Percentiles rank a stretch among this genome's conserved stretches.
phyloP scores from a whole-genome alignment of 179 eudicot genomes.

The Beta corolliflora region DNA sequence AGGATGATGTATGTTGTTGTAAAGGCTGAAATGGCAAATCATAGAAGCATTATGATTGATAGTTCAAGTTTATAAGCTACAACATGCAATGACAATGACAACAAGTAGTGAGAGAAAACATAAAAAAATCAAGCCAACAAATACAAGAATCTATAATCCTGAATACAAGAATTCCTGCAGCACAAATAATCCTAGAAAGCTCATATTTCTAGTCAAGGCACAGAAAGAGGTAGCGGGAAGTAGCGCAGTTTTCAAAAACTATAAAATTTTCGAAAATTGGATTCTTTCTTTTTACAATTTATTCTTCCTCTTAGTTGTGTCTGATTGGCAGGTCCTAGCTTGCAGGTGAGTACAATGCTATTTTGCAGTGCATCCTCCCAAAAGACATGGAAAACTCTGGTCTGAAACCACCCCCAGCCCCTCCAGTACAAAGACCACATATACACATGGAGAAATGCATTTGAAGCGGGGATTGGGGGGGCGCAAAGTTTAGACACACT shows the following conservation, averaged over 20 bases:
- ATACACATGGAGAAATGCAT: too few relatives aligned
- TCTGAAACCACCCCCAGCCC: too few relatives aligned
- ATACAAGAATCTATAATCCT: background rate
- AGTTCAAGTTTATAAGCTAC: background rate
- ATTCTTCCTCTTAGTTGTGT: background rate
- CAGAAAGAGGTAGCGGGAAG: background rate
- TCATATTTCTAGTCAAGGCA: background rate
- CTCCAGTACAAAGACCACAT: too few relatives aligned
- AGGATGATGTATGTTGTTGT: conserved; percentile 82
- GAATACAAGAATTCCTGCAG: background rate
- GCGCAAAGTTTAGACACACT: too few relatives aligned
- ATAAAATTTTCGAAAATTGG: background rate
- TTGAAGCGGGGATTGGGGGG: too few relatives aligned
- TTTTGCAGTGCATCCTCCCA: too few relatives aligned
- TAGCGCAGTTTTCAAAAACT: background rate
- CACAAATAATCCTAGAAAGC: background rate
- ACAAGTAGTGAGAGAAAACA: background rate
- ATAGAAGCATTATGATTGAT: background rate
- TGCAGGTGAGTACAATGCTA: too few relatives aligned
- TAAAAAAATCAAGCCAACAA: background rate
- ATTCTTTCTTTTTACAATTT: background rate
- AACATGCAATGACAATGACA: background rate
- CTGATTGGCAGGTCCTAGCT: too few relatives aligned
- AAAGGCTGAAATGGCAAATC: conserved; percentile 52
- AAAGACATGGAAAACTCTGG: too few relatives aligned